Evolutionary conservation across 2,329 filamentous ascomycete genomes (phyloP).

Genomic region (Diaporthe sp.): DNA sequence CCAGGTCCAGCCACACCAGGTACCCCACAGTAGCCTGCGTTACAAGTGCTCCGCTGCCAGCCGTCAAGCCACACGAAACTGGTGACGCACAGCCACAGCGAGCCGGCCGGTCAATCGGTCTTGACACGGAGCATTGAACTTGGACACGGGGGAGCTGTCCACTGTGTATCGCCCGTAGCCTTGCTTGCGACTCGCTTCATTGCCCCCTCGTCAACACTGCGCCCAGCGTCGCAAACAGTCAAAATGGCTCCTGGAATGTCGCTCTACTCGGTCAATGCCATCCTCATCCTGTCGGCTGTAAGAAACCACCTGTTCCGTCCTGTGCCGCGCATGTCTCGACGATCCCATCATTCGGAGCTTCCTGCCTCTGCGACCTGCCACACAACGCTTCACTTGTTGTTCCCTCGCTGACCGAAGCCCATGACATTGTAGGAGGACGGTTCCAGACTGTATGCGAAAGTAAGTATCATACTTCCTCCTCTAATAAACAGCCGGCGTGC

Average conservation of each 20-base stretch:
- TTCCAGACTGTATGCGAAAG: conserved; percentile 42
- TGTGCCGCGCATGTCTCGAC: background rate
- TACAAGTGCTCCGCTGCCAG: background rate
- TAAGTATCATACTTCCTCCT: conserved; percentile 70
- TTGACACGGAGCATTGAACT: conserved; percentile 41
- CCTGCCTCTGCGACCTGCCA: background rate
- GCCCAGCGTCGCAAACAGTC: conserved; percentile 40
- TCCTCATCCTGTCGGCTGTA: conserved; percentile 56
- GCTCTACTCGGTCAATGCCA: conserved; percentile 82
- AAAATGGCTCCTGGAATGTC: conserved; percentile 83
- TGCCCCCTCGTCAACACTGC: conserved; percentile 20
- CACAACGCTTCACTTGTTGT: background rate
- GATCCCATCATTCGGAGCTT: conserved; percentile 3
- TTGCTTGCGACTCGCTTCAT: conserved; percentile 30
- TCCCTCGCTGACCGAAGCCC: conserved; percentile 1
- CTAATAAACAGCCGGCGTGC: background rate
- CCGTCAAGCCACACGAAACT: background rate
- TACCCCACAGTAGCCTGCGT: background rate
- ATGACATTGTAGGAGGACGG: conserved; percentile 37
- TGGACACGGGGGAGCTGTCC: conserved; percentile 35
- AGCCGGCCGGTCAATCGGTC: conserved; percentile 34
- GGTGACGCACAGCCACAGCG: conserved; percentile 19
- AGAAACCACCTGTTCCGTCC: conserved; percentile 7
- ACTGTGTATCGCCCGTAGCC: background rate
- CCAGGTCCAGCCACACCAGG: background rate